A percentile compares a stretch with the other conserved stretches of the same genome.
phyloP scores from a whole-genome alignment of 1,284 basidiomycete genomes.

The Athelia sp. region DNA sequence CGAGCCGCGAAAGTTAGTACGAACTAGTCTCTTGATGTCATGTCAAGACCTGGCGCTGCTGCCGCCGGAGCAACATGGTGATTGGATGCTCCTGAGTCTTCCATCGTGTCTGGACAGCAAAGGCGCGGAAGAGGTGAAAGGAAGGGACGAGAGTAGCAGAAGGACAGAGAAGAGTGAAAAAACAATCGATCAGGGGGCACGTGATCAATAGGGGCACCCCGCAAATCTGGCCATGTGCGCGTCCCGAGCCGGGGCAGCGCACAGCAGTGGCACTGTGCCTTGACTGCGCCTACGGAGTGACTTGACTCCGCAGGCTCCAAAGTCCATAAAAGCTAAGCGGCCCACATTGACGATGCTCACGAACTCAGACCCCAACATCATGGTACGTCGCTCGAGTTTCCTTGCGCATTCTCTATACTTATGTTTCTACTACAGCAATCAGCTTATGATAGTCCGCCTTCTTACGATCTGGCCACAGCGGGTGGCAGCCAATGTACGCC shows the following conservation, averaged over 20 bases:
- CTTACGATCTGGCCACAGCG: constrained; percentile 32
- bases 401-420: not conserved
- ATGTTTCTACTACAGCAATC: not conserved
- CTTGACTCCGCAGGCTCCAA: too few relatives aligned
- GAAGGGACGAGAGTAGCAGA: constrained; percentile 5
- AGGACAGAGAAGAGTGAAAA: constrained; percentile 3
- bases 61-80: constrained; percentile 20
- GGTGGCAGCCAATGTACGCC: constrained; percentile 18
- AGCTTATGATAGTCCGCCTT: constrained; percentile 17
- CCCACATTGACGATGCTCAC: not conserved
- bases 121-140: constrained; percentile 16
- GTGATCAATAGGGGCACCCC: too few relatives aligned
- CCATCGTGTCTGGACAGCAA: constrained; percentile 32
- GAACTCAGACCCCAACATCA: not conserved
- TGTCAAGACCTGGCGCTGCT: constrained; percentile 31
- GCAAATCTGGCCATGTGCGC: too few relatives aligned
- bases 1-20: constrained; percentile 31
- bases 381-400: not conserved
- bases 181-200: not conserved
- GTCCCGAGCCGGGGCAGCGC: too few relatives aligned
- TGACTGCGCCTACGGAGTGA: too few relatives aligned
- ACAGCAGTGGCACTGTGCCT: too few relatives aligned
- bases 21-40: constrained; percentile 83
- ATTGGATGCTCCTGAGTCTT: constrained; percentile 36
- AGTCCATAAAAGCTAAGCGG: too few relatives aligned